Evolutionary conservation across 2,329 filamentous ascomycete genomes (phyloP), one percentile per base, ranked within the genome.

Genomic region (Coniochaeta sp.): DNA sequence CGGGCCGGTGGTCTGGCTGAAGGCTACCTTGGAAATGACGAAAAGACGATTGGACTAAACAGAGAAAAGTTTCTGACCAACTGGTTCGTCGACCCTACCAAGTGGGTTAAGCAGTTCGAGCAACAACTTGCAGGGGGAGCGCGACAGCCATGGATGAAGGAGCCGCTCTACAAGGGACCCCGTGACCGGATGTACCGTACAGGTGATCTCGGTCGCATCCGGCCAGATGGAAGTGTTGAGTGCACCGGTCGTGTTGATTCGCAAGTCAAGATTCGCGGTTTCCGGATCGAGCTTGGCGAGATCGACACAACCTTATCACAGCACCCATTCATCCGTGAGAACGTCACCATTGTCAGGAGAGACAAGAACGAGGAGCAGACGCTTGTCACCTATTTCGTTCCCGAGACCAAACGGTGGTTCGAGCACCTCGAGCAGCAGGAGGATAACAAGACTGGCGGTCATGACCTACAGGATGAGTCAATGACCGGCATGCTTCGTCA

Each of bases 321-420:
- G 52, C 85, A 91, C 74, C 86, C 84, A 0, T 75, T 96, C 26
- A 84, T 98, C 26, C 83, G 91, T 44, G 93, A 98, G 65, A 91
- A 89, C 73, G 87, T 91, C 65, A 98, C 93, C 0, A 77, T 98
- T 2, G 85, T 98, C 4, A 85, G 91, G 72, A 85, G 91, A 74
- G 88, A 96, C 74, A 87, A 87, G 68, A 85, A 92, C 70, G 91
- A 96, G 72, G 93, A 97, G 72, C 89, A 86, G 17, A 93, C 84
- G 0, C 79, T 98, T 19, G 90, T 96, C 67, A 96, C 88, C 71
- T 97, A 97, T 72, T 85, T 96, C 62, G 92, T 97, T 3, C 91
- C 93, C 10, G 89, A 96, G 67, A 81, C 86, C 73, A 81, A 82
- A 64, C 83, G 87, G 65, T 96, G 91, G 91, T 75, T 80, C 50